These are phyloP conservation scores for Vickermania ingenoplastis DNA, from an alignment of 208 protist species.

Conservation along the genomic window DNA sequence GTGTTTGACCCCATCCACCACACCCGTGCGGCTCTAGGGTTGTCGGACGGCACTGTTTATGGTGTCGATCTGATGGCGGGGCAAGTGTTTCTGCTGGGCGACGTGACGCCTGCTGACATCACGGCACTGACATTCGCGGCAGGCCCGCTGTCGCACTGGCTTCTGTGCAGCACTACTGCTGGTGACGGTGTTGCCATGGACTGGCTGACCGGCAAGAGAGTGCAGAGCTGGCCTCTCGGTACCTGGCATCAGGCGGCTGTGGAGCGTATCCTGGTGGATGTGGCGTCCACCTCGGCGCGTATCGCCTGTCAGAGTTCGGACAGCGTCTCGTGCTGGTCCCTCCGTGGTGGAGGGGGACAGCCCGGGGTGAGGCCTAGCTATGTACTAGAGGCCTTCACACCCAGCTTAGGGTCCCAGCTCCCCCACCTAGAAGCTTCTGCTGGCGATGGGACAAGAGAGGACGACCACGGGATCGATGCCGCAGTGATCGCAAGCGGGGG, in stretches of 20 bases:
- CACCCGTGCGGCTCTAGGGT: constrained; percentile 20
- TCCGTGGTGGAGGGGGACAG: background rate
- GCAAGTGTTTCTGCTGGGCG: constrained; percentile 22
- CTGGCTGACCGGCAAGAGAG: constrained; percentile 24
- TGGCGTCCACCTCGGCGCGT: background rate
- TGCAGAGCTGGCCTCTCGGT: constrained; percentile 14
- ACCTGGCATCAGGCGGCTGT: constrained; percentile 21
- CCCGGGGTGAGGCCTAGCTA: background rate
- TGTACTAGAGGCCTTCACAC: background rate
- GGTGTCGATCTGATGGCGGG: constrained; percentile 36
- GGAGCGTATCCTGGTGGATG: constrained; percentile 4
- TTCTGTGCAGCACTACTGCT: background rate
- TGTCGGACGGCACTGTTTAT: constrained; percentile 20
- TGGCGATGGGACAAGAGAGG: too few relatives aligned
- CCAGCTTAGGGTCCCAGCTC: too few relatives aligned
- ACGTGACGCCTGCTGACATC: constrained; percentile 7
- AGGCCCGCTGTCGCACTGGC: background rate
- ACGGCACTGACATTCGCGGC: background rate
- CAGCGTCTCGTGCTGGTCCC: constrained; percentile 29
- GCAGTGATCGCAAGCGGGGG: background rate
- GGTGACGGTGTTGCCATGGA: constrained; percentile 20
- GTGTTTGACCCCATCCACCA: constrained; percentile 14
- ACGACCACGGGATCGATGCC: background rate
- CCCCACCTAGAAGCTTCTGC: too few relatives aligned
- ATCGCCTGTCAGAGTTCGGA: constrained; percentile 29